Conservation (phyloP, 305 asterid genomes). For the Rubia balearica region DNA sequence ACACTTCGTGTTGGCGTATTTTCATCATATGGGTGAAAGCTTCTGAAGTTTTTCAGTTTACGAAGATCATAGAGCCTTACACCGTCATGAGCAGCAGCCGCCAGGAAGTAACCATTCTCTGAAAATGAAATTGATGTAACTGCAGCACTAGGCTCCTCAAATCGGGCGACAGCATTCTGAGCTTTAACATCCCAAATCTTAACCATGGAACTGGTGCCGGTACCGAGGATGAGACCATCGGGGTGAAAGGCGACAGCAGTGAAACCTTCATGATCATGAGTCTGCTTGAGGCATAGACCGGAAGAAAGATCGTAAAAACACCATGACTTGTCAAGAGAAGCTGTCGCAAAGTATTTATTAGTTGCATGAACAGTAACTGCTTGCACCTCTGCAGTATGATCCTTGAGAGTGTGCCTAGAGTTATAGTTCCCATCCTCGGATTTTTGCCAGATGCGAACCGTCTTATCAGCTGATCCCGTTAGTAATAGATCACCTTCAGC, state of each 20-base stretch:
- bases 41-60: conserved; percentile 73
- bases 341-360: conserved; percentile 76
- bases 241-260: conserved; percentile 96
- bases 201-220: conserved; percentile 73
- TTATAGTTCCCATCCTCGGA: conserved; percentile 66
- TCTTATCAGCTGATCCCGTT: conserved; percentile 94
- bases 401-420: conserved; percentile 65
- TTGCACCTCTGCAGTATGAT: conserved; percentile 93
- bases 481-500: conserved; percentile 68
- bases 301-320: conserved; percentile 87
- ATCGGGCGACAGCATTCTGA: conserved; percentile 81
- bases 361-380: conserved; percentile 96
- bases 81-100: conserved; percentile 98
- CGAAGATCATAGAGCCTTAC: conserved; percentile 98
- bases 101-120: conserved; percentile 93
- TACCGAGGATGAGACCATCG: conserved; percentile 97
- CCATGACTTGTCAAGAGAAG: conserved; percentile 93
- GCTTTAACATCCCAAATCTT: conserved; percentile 98
- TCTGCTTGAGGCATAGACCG: conserved; percentile 95
- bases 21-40: conserved; percentile 72
- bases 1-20: conserved; percentile 79
- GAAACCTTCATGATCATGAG: conserved; percentile 69
- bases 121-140: conserved; percentile 91
- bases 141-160: conserved; percentile 77
- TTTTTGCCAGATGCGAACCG: conserved; percentile 88